phyloP scores from a whole-genome alignment of 2,329 filamentous ascomycete genomes.

The Amphichorda felina region DNA sequence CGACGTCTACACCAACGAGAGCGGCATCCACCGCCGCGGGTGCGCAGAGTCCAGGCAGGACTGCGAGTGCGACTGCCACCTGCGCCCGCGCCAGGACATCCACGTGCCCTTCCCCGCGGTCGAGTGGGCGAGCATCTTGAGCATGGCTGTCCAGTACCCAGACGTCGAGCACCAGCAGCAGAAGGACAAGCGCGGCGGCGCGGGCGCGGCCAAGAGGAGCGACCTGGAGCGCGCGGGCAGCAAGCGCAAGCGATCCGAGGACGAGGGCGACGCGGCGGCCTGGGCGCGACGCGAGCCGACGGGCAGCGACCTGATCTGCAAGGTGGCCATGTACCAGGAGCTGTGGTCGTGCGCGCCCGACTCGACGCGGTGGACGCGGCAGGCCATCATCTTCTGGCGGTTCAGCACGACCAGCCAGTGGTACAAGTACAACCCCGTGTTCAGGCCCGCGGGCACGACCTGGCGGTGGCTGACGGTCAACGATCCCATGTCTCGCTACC shows the following conservation, averaged over 20 bases:
- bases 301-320: constrained; percentile 44
- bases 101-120: constrained; percentile 45
- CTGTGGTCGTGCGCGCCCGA: constrained; percentile 43
- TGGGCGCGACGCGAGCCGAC: constrained; percentile 27
- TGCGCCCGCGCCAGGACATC: constrained; percentile 33
- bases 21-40: constrained; percentile 39
- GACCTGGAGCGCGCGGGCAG: constrained; percentile 20
- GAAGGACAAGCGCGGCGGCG: constrained; percentile 23
- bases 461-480: constrained; percentile 53
- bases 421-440: constrained; percentile 33
- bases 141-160: constrained; percentile 41
- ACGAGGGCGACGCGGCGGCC: constrained; percentile 25
- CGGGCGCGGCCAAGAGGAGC: constrained; percentile 16
- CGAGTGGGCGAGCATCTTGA: constrained; percentile 46
- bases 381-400: constrained; percentile 51
- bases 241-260: constrained; percentile 27
- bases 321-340: constrained; percentile 57
- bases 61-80: constrained; percentile 39
- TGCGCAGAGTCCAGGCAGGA: constrained; percentile 30
- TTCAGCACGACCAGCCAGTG: constrained; percentile 43
- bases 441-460: constrained; percentile 39
- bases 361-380: constrained; percentile 38
- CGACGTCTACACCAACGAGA: constrained; percentile 35
- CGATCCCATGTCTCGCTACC: constrained; percentile 45
- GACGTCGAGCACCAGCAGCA: constrained; percentile 26